Base-by-base conservation (phyloP, 768 basidiomycete genomes). In the Leucocoprinus birnbaumii region DNA sequence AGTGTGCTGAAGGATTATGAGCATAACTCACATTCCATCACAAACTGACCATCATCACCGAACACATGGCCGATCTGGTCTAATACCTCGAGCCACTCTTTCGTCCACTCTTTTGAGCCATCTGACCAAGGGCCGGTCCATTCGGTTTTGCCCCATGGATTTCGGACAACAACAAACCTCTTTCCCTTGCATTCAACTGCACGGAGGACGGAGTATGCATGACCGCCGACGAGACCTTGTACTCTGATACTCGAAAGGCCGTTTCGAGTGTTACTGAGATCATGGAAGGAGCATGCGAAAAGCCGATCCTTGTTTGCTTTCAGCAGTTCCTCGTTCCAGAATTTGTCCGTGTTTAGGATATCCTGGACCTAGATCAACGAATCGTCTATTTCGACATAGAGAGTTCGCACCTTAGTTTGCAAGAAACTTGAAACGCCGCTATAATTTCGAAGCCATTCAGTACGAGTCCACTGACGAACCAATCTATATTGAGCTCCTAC, bases 321-420 rank as follows among this genome's bases (percentile, higher is more conserved):
- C 9, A 73, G 63, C 18, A 84, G 72, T 59, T 84, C 82, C 46
- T 82, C 74, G 4, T 68, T 68, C 82, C 81, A 84, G 64, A 83
- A 84, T 8, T 69, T 64, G 55, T 82, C 76, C 1, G 61, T 62
- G 50, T 81, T 74, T 31, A 82, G 69, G 43, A 83, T 80, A 53
- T 79, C 77, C 71, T 74, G 31, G 56, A 40, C 10, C 34, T 14
- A 5, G 27, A 22, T 47, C 19, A 43, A 26, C 19, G 34, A 22
- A n/a, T n/a, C n/a, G n/a, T n/a, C n/a, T n/a, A n/a, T n/a, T n/a
- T n/a, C n/a, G n/a, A 37, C 44, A 21, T 26, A 13, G 31, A 43
- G 21, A n/a, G n/a, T n/a, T n/a, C 31, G 5, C 31, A 73, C 75
- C 62, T 73, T 76, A 59, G 68, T 75, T n/a, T 68, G 68, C 34